Base-by-base conservation (phyloP, 2,329 filamentous ascomycete genomes). In the Emmonsiellopsis sp. region DNA sequence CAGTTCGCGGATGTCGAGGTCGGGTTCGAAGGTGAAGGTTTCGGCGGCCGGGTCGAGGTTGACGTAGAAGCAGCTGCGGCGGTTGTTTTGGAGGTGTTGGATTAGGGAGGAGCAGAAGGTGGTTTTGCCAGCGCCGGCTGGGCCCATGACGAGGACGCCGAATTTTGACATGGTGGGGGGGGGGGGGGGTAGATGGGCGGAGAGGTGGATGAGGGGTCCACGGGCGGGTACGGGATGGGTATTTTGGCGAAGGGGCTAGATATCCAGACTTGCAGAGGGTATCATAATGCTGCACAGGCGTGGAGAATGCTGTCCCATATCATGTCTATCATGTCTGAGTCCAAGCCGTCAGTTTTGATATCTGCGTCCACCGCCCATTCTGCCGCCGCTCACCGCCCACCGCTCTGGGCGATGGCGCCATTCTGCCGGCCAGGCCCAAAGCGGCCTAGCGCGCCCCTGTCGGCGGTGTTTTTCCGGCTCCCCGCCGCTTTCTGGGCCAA, bases 1-100 rank as follows among this genome's bases (percentile, higher is more conserved):
- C 58, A 96, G 81, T 63, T 96, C 90, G 70, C 90, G 92, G 77
- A 96, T 96, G 71, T 96, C 91, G 64, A 95, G 83, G 69, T 95
- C 91, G 21, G 91, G 93, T 61, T 88, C 79, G 73, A 95, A 95
- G 65, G 86, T 85, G 71, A 98, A 97, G 48, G 85, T 80, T 72
- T 96, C 91, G 67, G 93, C 93, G 53, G 93, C 93, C 6, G 93
- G 93, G 70, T 98, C 93, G 64, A 98, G 88, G 74, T 98, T 98
- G 68, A 98, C 86, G 73, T 97, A 98, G 79, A 94, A 95, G 71
- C 87, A 88, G 49, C 90, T 94, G n/a, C 91, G 87, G 53, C 88
- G 87, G 71, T 88, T 91, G 67, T 90, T 87, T 63, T 88, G 84
- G 31, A 97, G 84, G 66, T 97, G 89, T 56, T 93, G 90, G 68